Evolutionary conservation across 1,284 basidiomycete genomes (phyloP), one percentile per base, ranked within the genome.

Genomic region (Gymnopus androsaceus): DNA sequence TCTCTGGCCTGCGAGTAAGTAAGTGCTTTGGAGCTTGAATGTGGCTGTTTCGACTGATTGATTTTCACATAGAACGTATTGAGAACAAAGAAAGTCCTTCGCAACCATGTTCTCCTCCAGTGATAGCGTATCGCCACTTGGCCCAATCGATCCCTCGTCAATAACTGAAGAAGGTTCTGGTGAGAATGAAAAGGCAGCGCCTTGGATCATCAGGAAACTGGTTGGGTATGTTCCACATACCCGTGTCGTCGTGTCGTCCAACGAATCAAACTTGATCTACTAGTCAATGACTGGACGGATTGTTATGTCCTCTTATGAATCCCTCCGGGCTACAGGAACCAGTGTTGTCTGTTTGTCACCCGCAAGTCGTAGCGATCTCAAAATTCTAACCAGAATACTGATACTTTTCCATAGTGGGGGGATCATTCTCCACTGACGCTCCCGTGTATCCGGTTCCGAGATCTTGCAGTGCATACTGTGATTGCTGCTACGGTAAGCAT

Each of bases 261-360:
- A 54, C 48, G n/a, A 21, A 34, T 50, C 41, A 45, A 45, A 55
- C 36, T 28, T 19, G 34, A 25, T n/a, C 12, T 23, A 11, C 17
- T 66, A 85, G 83, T 83, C 83, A 5, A 81, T 86, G 76, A 82
- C 83, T 3, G 84, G 85, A 11, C 71, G 84, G 53, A 82, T 87
- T 54, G 81, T 84, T n/a, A 77, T 84, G 74, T 83, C 83, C 11
- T 82, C 83, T 3, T 84, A 83, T 66, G 82, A 85, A 69, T 80
- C 82, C 23, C 67, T 86, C 30, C 74, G 81, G 46, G 82, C 84
- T 1, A 77, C 83, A 23, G 83, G 84, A 15, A 84, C 80, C 3
- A 83, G 70, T 53, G 75, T 86, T 17, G 66, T 86, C 14, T 87
- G 84, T 66, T 73, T 86, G 44, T 85, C 83, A 6, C 83, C 84